Conservation (phyloP, 1,284 basidiomycete species). For the Butyriboletus appendiculatus region DNA sequence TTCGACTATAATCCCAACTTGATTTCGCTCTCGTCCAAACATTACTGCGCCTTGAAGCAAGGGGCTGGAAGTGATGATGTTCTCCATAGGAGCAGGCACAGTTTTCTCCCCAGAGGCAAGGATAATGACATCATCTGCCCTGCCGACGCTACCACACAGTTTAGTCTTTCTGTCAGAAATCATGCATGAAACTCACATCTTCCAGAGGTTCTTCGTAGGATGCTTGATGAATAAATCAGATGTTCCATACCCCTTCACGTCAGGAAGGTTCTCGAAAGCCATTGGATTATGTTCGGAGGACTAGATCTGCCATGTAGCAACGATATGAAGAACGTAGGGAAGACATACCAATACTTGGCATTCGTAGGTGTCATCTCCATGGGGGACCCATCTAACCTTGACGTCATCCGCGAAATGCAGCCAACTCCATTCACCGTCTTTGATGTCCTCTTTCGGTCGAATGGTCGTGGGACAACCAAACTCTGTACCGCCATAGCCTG, state of each 20-base stretch:
- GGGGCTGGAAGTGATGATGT: conserved; percentile 23
- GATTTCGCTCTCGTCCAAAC: conserved; percentile 29
- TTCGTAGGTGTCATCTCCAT: conserved; percentile 32
- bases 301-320: background rate
- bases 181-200: conserved; percentile 16
- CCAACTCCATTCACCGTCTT: conserved; percentile 33
- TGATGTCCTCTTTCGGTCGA: background rate
- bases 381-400: conserved; percentile 25
- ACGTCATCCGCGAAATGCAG: conserved; percentile 13
- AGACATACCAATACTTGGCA: conserved; percentile 26
- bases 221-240: conserved; percentile 30
- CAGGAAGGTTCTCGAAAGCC: conserved; percentile 33
- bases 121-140: conserved; percentile 26
- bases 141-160: conserved; percentile 15
- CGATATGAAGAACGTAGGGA: background rate
- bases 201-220: conserved; percentile 33
- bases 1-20: conserved; percentile 42
- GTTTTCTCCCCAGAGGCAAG: conserved; percentile 32
- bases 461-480: conserved; percentile 11
- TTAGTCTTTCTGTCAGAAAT: background rate
- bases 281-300: background rate
- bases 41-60: conserved; percentile 24
- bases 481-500: conserved; percentile 26
- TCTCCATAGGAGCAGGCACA: conserved; percentile 31
- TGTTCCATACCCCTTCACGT: conserved; percentile 30